Conservation (phyloP, 2,329 filamentous ascomycete species). For the Clonostachys sp. region DNA sequence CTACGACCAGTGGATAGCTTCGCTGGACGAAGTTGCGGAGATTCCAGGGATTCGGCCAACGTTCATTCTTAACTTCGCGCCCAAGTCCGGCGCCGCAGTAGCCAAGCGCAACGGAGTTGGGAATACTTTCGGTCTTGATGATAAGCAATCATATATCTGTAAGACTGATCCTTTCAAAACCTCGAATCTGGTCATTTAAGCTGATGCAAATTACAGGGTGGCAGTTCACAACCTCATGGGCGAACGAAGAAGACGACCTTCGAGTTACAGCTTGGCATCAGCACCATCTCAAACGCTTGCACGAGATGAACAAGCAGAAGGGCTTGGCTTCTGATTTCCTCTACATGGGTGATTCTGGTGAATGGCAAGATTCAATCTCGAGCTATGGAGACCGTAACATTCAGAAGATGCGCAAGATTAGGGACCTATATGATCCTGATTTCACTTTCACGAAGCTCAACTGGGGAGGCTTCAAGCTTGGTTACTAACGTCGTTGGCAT, state of each 20-base stretch:
- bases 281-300: constrained; percentile 16
- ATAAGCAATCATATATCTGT: not conserved
- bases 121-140: not conserved
- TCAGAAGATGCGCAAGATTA: constrained; percentile 18
- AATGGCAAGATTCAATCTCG: constrained; percentile 26
- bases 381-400: constrained; percentile 24
- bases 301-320: constrained; percentile 20
- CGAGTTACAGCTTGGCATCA: constrained; percentile 24
- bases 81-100: not conserved
- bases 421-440: constrained; percentile 21
- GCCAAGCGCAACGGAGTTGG: not conserved
- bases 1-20: constrained; percentile 23
- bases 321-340: constrained; percentile 21
- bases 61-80: not conserved
- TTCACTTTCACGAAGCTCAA: constrained; percentile 21
- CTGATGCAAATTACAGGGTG: constrained; percentile 20
- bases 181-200: not conserved
- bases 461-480: constrained; percentile 26
- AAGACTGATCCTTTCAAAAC: not conserved
- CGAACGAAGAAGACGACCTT: constrained; percentile 22
- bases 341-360: constrained; percentile 12
- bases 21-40: constrained; percentile 14
- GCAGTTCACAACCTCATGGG: constrained; percentile 31
- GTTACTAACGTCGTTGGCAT: not conserved
- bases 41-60: not conserved